phyloP scores from a whole-genome alignment of 148 eudicot genomes.

The Nyssa sinensis region DNA sequence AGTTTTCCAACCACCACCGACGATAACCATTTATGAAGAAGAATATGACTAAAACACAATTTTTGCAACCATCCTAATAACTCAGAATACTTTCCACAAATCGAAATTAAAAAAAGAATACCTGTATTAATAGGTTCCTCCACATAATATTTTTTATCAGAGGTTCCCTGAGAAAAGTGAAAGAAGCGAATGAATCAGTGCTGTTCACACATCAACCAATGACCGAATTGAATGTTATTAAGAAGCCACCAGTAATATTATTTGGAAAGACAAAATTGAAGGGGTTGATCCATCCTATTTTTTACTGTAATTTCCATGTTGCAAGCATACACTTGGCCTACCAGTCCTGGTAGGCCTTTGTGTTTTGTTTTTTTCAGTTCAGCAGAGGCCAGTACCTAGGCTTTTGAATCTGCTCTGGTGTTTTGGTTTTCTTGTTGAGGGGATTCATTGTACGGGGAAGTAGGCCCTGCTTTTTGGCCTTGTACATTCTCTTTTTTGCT shows the following conservation, averaged over 20 bases:
- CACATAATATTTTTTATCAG: constrained; percentile 80
- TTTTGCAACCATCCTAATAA: background rate
- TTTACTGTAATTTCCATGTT: too few species aligned
- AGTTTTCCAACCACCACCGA: background rate
- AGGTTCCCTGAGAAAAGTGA: constrained; percentile 55
- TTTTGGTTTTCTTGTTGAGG: too few species aligned
- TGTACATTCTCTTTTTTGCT: too few species aligned
- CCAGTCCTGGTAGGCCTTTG: too few species aligned
- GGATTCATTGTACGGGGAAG: too few species aligned
- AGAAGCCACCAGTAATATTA: background rate
- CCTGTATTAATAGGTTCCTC: constrained; percentile 76
- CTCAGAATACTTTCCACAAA: background rate
- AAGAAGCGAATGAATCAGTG: background rate
- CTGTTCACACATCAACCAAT: background rate
- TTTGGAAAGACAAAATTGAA: too few species aligned
- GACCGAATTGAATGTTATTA: background rate
- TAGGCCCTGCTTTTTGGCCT: too few species aligned
- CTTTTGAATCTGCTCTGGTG: too few species aligned
- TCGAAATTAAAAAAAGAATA: constrained; percentile 4
- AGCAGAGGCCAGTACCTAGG: too few species aligned
- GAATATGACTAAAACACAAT: background rate
- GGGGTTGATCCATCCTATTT: too few species aligned
- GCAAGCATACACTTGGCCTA: too few species aligned
- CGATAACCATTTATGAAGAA: background rate
- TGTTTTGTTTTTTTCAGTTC: too few species aligned